Evolutionary conservation across 371 early-diverging fungal species (phyloP).

Genomic region (Blakeslea trispora): DNA sequence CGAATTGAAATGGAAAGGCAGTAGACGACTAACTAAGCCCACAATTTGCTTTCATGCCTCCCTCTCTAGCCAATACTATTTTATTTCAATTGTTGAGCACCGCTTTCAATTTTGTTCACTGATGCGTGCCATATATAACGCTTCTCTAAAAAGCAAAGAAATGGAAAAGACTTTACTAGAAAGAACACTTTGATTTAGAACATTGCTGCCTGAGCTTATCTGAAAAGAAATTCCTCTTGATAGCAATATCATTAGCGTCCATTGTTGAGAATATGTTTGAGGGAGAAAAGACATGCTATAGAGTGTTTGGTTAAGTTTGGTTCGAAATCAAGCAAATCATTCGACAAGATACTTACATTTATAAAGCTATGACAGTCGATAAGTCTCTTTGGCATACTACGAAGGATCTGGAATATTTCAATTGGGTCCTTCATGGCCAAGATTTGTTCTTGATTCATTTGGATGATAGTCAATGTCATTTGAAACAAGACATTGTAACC

Average conservation of each 20-base stretch:
- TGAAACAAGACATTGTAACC: constrained; percentile 76
- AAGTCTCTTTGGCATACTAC: constrained; percentile 67
- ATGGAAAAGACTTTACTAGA: neutral
- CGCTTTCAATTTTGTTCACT: too few species aligned
- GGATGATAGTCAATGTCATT: constrained; percentile 72
- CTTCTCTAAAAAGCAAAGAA: too few species aligned
- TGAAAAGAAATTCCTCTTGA: neutral
- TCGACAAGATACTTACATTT: constrained; percentile 39
- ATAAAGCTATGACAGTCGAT: constrained; percentile 71
- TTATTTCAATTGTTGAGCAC: too few species aligned
- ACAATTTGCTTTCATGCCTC: too few species aligned
- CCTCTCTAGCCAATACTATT: too few species aligned
- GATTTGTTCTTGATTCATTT: constrained; percentile 67
- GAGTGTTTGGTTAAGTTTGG: constrained; percentile 9
- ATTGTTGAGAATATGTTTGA: neutral
- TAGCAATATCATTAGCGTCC: neutral
- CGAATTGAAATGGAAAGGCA: too few species aligned
- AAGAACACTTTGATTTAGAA: neutral
- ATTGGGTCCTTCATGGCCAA: constrained; percentile 60
- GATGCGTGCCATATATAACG: too few species aligned
- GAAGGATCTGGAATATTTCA: constrained; percentile 59
- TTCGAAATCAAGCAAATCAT: constrained; percentile 28
- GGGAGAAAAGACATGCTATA: constrained; percentile 36
- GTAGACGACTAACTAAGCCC: too few species aligned
- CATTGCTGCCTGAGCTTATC: neutral